These are phyloP conservation scores for Pseudogymnoascus sp. DNA, from an alignment of 2,329 filamentous ascomycete species.

Conservation along the genomic window DNA sequence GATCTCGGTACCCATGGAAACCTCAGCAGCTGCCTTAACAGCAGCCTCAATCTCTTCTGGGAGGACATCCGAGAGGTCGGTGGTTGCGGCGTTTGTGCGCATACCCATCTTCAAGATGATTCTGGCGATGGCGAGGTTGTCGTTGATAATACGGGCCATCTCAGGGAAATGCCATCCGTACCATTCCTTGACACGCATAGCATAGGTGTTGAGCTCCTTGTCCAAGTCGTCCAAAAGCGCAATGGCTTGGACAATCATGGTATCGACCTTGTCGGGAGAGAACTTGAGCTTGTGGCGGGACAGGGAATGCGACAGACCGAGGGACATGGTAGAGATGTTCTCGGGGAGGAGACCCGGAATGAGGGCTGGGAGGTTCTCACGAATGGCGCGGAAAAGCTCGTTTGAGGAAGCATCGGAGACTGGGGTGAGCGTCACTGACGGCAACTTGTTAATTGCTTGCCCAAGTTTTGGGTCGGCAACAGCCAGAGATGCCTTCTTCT, in stretches of 20 bases:
- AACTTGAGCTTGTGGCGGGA: conserved; percentile 98
- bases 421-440: conserved; percentile 74
- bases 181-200: conserved; percentile 99
- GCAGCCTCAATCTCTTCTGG: conserved; percentile 90
- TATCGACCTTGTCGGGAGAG: conserved; percentile 95
- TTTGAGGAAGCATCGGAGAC: conserved; percentile 73
- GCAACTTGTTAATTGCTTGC: conserved; percentile 84
- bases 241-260: conserved; percentile 98
- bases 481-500: conserved; percentile 92
- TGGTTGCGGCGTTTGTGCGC: conserved; percentile 66
- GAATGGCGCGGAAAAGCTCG: conserved; percentile 90
- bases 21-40: conserved; percentile 88
- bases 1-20: conserved; percentile 98
- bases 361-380: conserved; percentile 78
- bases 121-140: conserved; percentile 88
- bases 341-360: conserved; percentile 79
- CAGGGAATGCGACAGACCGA: conserved; percentile 94
- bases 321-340: conserved; percentile 86
- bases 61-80: conserved; percentile 80
- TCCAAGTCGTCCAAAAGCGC: conserved; percentile 89
- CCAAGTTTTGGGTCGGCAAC: conserved; percentile 91
- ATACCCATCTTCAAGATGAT: conserved; percentile 85
- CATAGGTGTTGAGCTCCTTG: conserved; percentile 97
- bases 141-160: conserved; percentile 91
- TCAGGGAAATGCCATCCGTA: conserved; percentile 99